Conservation (phyloP, 164 flowering plant genomes). For the Warburgia ugandensis region DNA sequence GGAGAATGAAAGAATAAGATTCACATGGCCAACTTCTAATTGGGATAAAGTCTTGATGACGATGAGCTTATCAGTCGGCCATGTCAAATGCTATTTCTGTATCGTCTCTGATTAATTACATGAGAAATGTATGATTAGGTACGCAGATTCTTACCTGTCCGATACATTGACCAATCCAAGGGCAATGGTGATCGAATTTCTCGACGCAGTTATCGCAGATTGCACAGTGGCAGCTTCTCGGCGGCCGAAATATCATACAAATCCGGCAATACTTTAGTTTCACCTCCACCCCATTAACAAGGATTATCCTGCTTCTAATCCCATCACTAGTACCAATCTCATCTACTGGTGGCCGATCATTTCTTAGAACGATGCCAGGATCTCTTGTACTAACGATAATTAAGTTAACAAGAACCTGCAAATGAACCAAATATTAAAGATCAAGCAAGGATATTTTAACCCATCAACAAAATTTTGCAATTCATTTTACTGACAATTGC, state of each 20-base stretch:
- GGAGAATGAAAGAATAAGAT: too few relatives aligned
- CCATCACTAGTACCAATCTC: conserved; percentile 16
- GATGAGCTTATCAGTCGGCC: not conserved
- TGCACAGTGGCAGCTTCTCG: conserved; percentile 52
- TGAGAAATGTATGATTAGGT: not conserved
- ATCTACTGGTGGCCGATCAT: conserved; percentile 12
- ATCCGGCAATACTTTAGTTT: conserved; percentile 36
- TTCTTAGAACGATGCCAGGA: conserved; percentile 49
- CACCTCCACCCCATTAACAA: conserved; percentile 36
- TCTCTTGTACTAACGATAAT: conserved; percentile 32
- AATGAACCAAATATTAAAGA: not conserved
- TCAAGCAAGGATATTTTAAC: not conserved
- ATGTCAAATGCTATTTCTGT: not conserved
- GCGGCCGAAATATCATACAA: conserved; percentile 45
- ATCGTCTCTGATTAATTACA: not conserved
- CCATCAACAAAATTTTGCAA: not conserved
- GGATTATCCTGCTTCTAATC: conserved; percentile 23
- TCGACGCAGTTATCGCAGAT: conserved; percentile 55
- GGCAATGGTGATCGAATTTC: conserved; percentile 57
- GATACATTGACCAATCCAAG: conserved; percentile 51
- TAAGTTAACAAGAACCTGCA: conserved; percentile 41
- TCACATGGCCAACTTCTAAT: too few relatives aligned
- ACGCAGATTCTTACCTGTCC: conserved; percentile 27
- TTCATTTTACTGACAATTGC: conserved; percentile 23
- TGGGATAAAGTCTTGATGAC: too few relatives aligned